Evolutionary conservation across 371 early-diverging fungal species (phyloP).

Genomic region (Apophysomyces trapeziformis): DNA sequence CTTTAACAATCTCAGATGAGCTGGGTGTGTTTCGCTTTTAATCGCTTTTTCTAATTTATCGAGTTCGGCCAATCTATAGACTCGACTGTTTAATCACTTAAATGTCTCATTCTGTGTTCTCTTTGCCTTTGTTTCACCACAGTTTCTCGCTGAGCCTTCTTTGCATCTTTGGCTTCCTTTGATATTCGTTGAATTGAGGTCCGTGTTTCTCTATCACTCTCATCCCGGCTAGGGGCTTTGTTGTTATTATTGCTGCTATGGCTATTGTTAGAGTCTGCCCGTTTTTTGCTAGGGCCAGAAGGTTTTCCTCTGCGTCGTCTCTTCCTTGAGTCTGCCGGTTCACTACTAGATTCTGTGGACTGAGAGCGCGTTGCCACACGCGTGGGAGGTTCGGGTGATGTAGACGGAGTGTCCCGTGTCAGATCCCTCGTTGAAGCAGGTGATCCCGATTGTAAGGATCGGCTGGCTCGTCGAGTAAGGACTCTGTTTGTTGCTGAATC

Average conservation of each 20-base stretch:
- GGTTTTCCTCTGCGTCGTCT: slow-evolving; percentile 9
- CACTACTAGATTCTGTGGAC: slow-evolving; percentile 24
- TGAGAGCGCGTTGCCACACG: slow-evolving; percentile 30
- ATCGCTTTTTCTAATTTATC: slow-evolving; percentile 11
- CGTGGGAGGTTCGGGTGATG: slow-evolving; percentile 12
- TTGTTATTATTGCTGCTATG: slow-evolving; percentile 7
- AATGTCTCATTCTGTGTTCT: neutral
- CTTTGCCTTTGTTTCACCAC: slow-evolving; percentile 27
- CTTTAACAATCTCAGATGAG: slow-evolving; percentile 7
- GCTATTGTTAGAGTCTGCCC: slow-evolving; percentile 5
- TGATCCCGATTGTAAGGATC: slow-evolving; percentile 12
- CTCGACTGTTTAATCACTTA: too few species aligned
- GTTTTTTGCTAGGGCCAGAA: slow-evolving; percentile 12
- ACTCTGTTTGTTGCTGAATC: slow-evolving; percentile 20
- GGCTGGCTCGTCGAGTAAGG: slow-evolving; percentile 27
- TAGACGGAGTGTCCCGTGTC: slow-evolving; percentile 10
- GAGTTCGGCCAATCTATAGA: slow-evolving; percentile 11
- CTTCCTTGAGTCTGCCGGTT: slow-evolving; percentile 12
- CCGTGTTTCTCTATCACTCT: slow-evolving; percentile 32
- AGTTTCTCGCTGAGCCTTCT: slow-evolving; percentile 28
- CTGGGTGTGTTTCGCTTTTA: slow-evolving; percentile 10
- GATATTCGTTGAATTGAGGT: slow-evolving; percentile 28
- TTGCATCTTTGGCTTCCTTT: slow-evolving; percentile 35
- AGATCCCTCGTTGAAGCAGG: slow-evolving; percentile 6
- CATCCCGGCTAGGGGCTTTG: slow-evolving; percentile 14